Evolutionary conservation across 179 eudicot genomes (phyloP), one percentile per base, ranked within the genome.

Genomic region (Beta lomatogona): DNA sequence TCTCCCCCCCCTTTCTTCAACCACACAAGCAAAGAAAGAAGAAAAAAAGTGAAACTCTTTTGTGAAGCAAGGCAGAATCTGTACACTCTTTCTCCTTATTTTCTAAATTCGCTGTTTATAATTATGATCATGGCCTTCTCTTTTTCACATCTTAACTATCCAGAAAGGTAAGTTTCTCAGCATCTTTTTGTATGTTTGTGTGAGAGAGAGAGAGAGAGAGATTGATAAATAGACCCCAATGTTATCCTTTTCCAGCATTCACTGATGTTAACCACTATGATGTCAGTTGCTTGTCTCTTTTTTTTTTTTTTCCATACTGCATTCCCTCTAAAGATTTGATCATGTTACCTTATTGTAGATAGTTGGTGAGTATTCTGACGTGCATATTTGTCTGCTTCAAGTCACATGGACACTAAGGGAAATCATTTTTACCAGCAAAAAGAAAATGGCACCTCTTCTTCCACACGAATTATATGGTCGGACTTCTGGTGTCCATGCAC

Each of bases 351-450:
- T 77, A 82, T 21, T 81, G 86, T 61, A 84, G 86, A 77, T 84
- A 77, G 75, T 77, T 21, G 86, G 86, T 22, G 81, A 71, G 64
- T 71, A 31, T 77, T 73, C 71, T 21, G 77, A 71, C 77, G 86
- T 84, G 79, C 84, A 81, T 64, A 75, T 66, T 55, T 79, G 71
- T 74, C 82, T 84, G 66, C 60, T 81, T 31, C 78, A 81, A 81
- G 74, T 84, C 78, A 84, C 82, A 25, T 78, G 78, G 77, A 77
- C 54, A 57, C 73, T 81, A n/a, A 81, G 86, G 72, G 84, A 81
- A 61, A 77, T 25, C 44, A 66, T 79, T 15, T 79, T 79, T 60
- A 12, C 81, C 19, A n/a, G 22, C 45, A 69, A 22, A 48, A 46
- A 1, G 50, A 59, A 59, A 22, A 46, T 54, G 31, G 19, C 8